These are phyloP conservation scores for Coemansia sp. DNA, from an alignment of 192 early-diverging fungal genomes.

Conservation along the genomic window DNA sequence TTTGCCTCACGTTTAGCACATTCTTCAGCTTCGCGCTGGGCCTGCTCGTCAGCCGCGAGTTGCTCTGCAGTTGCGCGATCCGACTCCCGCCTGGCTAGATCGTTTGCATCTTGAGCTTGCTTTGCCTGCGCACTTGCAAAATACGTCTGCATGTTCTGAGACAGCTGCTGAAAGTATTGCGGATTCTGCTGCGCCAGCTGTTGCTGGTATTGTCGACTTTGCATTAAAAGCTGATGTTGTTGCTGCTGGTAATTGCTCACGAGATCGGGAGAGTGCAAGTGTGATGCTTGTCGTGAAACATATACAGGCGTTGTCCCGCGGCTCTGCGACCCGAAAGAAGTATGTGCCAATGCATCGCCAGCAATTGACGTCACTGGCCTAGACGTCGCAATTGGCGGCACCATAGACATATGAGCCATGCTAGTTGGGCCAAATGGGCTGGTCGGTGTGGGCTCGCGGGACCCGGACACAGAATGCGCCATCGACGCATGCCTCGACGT, in stretches of 20 bases:
- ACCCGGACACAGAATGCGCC: not conserved
- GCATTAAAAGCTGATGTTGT: not conserved
- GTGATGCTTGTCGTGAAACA: not conserved
- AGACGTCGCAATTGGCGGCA: not conserved
- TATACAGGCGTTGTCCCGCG: not conserved
- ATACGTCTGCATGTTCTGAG: not conserved
- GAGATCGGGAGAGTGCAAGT: not conserved
- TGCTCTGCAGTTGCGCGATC: not conserved
- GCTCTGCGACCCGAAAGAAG: not conserved
- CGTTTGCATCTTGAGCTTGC: not conserved
- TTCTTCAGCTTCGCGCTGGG: not conserved
- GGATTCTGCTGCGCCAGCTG: constrained; percentile 6
- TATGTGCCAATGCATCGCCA: not conserved
- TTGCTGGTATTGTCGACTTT: constrained; percentile 13
- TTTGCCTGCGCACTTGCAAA: not conserved
- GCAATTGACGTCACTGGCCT: not conserved
- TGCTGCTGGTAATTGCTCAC: not conserved
- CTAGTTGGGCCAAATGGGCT: not conserved
- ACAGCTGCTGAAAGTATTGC: constrained; percentile 11
- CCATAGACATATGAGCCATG: not conserved
- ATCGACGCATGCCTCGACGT: not conserved
- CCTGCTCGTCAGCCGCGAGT: not conserved
- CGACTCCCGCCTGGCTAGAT: not conserved
- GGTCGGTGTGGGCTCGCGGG: not conserved
- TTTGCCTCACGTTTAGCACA: not conserved